These are phyloP conservation scores for Pisolithus orientalis DNA, from an alignment of 768 basidiomycete genomes.

Conservation along the genomic window DNA sequence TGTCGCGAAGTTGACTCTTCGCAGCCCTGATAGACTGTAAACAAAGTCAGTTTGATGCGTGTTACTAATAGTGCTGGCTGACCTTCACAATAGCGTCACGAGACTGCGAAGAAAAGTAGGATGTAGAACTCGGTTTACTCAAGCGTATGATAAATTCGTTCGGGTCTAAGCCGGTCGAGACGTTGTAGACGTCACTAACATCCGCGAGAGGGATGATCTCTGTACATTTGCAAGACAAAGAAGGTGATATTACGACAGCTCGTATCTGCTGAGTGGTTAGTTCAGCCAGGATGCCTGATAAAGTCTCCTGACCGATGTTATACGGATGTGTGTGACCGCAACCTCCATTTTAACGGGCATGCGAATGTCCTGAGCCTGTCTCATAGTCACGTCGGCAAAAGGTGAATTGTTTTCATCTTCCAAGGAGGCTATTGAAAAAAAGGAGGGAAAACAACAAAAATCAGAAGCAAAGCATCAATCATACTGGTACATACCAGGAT, in stretches of 20 bases:
- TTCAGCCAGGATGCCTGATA: not conserved
- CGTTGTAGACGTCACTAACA: slow-evolving; percentile 82
- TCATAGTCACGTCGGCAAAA: slow-evolving; percentile 64
- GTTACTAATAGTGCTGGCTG: not conserved
- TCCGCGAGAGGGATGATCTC: slow-evolving; percentile 78
- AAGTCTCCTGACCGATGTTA: slow-evolving; percentile 53
- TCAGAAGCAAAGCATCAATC: not conserved
- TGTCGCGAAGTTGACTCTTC: slow-evolving; percentile 62
- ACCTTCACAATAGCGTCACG: slow-evolving; percentile 77
- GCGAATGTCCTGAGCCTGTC: slow-evolving; percentile 56
- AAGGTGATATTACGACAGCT: slow-evolving; percentile 63
- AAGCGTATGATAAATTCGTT: slow-evolving; percentile 79
- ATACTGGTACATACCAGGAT: slow-evolving; percentile 45
- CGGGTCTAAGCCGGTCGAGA: slow-evolving; percentile 69
- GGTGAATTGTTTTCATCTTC: slow-evolving; percentile 51
- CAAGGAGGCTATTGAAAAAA: slow-evolving; percentile 40
- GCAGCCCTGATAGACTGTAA: slow-evolving; percentile 65
- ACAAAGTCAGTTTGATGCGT: not conserved
- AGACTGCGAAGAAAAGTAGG: slow-evolving; percentile 67
- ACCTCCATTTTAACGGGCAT: slow-evolving; percentile 68
- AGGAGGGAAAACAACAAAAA: not conserved
- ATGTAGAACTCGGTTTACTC: slow-evolving; percentile 59
- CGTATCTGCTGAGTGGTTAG: slow-evolving; percentile 42
- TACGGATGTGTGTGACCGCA: slow-evolving; percentile 62
- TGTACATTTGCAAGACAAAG: slow-evolving; percentile 66